A percentile compares a stretch with the other conserved stretches of the same genome.
These are phyloP conservation scores for Smithsoniella earleae DNA, from an alignment of 163 green algal species.

Conservation along the genomic window DNA sequence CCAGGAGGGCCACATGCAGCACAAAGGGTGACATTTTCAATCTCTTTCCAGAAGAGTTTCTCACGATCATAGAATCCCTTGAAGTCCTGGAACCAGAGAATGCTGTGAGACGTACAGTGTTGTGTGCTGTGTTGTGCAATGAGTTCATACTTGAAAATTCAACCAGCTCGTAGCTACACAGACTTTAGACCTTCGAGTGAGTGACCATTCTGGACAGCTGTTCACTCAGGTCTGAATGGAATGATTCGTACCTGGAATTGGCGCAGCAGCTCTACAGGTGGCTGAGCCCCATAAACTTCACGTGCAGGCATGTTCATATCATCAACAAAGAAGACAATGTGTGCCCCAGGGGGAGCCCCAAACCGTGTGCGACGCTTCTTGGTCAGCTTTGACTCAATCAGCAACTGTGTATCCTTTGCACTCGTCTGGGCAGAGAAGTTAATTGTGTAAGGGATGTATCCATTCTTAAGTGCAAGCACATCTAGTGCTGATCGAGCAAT, in stretches of 20 bases:
- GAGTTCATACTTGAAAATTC: no score
- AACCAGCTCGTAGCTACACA: no score
- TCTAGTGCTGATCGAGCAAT: conserved; percentile 52
- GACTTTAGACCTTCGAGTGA: no score
- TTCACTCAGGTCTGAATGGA: no score
- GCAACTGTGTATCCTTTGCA: conserved; percentile 53
- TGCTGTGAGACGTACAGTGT: no score
- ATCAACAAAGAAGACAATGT: conserved; percentile 77
- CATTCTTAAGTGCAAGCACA: conserved; percentile 36
- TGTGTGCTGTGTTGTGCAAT: no score
- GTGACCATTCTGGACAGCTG: no score
- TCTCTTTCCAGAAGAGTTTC: conserved; percentile 83
- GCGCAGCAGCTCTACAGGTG: conserved; percentile 72
- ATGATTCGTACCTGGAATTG: no score
- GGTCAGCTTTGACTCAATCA: conserved; percentile 79
- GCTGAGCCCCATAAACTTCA: conserved; percentile 73
- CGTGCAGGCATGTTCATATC: conserved; percentile 81
- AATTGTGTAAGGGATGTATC: conserved; percentile 56
- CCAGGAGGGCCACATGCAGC: conserved; percentile 68
- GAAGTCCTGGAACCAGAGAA: conserved; percentile 66
- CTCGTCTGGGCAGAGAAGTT: conserved; percentile 76
- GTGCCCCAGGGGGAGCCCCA: conserved; percentile 60
- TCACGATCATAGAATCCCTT: conserved; percentile 67
- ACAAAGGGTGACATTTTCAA: conserved; percentile 68
- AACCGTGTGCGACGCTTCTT: conserved; percentile 79